phyloP scores from a whole-genome alignment of 441 rosid genomes.

The Biscutella auriculata region DNA sequence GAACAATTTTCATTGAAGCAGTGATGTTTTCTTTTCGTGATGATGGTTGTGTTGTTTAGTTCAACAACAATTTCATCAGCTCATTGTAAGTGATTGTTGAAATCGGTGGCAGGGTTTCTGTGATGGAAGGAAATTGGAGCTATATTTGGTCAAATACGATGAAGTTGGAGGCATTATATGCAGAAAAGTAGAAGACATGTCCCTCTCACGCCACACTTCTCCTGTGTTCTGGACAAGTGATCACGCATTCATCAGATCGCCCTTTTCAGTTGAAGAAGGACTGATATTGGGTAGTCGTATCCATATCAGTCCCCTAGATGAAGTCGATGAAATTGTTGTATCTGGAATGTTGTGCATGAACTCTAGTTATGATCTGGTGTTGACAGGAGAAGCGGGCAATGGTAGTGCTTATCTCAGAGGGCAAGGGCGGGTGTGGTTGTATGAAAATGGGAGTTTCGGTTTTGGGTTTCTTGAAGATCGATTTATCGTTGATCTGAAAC shows the following conservation, averaged over 20 bases:
- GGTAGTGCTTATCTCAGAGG: slow-evolving; percentile 15
- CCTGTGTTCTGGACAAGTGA: slow-evolving; percentile 69
- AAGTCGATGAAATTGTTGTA: slow-evolving; percentile 27
- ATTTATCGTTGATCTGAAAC: slow-evolving; percentile 51
- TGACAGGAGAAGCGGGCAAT: slow-evolving; percentile 29
- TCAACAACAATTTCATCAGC: slow-evolving; percentile 14
- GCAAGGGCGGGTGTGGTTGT: slow-evolving; percentile 83
- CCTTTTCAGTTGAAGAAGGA: slow-evolving; percentile 49
- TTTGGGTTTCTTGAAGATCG: slow-evolving; percentile 73
- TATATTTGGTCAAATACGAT: slow-evolving; percentile 65
- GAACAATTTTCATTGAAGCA: background rate
- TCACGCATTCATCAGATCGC: slow-evolving; percentile 31
- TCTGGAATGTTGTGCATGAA: slow-evolving; percentile 43
- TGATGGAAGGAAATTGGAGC: slow-evolving; percentile 50
- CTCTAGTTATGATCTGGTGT: slow-evolving; percentile 44
- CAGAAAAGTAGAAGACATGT: slow-evolving; percentile 50
- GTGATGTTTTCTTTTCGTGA: background rate
- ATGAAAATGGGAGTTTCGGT: slow-evolving; percentile 61
- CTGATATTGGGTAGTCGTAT: slow-evolving; percentile 36
- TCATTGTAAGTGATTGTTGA: slow-evolving; percentile 12
- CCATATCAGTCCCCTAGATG: slow-evolving; percentile 31
- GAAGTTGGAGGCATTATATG: slow-evolving; percentile 66
- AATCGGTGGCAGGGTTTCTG: slow-evolving; percentile 50
- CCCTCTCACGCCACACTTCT: slow-evolving; percentile 30
- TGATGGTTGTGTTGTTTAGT: slow-evolving; percentile 1